Evolutionary conservation across 148 eudicot species (phyloP).

Genomic region (Agrostemma githago): DNA sequence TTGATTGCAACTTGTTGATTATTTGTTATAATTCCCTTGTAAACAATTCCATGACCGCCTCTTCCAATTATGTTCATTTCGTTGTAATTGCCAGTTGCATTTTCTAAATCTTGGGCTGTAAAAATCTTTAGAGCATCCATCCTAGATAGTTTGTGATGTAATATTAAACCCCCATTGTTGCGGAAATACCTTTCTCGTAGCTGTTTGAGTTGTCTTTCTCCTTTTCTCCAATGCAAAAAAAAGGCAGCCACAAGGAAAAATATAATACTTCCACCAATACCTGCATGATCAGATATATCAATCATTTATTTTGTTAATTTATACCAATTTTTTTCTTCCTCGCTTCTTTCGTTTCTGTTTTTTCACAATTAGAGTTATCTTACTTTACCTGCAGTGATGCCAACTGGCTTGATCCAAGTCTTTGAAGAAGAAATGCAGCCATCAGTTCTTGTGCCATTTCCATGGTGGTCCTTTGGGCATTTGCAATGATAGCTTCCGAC

Average conservation of each 20-base stretch:
- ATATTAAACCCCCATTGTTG: constrained; percentile 24
- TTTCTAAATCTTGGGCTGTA: constrained; percentile 16
- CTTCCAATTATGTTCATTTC: constrained; percentile 17
- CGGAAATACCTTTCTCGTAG: constrained; percentile 17
- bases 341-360: neutral
- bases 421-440: neutral
- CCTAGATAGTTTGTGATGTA: constrained; percentile 14
- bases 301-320: neutral
- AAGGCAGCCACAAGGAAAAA: neutral
- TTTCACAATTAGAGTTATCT: neutral
- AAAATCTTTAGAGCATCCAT: constrained; percentile 18
- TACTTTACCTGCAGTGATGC: constrained; percentile 14
- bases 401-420: constrained; percentile 11
- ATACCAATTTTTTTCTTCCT: neutral
- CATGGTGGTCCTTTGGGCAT: constrained; percentile 19
- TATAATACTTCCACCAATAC: constrained; percentile 14
- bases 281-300: neutral
- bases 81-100: constrained; percentile 19
- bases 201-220: neutral
- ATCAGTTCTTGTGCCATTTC: constrained; percentile 10
- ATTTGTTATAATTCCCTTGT: constrained; percentile 14
- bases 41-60: constrained; percentile 29
- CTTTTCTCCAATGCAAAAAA: constrained; percentile 8
- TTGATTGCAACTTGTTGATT: constrained; percentile 26
- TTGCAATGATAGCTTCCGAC: constrained; percentile 4